These are phyloP conservation scores for Apophysomyces trapeziformis DNA, from an alignment of 371 early-diverging fungal genomes.

Conservation along the genomic window DNA sequence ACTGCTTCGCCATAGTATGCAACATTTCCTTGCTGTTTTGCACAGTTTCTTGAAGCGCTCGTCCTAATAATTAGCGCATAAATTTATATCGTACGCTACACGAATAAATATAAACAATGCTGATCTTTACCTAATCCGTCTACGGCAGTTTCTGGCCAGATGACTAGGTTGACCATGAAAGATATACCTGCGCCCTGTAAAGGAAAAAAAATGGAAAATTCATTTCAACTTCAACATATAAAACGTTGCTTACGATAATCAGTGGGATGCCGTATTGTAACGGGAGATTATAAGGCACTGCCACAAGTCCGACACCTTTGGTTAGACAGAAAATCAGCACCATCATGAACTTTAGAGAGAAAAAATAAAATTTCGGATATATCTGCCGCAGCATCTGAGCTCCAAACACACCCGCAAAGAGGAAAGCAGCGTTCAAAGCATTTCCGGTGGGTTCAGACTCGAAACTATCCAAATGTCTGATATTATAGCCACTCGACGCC, in stretches of 20 bases:
- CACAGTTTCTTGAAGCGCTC: constrained; percentile 47
- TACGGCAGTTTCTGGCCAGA: constrained; percentile 59
- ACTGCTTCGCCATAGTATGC: constrained; percentile 48
- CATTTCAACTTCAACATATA: neutral
- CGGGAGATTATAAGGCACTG: constrained; percentile 13
- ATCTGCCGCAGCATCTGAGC: constrained; percentile 30
- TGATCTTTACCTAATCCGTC: constrained; percentile 42
- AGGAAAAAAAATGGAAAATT: neutral
- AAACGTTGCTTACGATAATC: neutral
- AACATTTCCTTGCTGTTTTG: constrained; percentile 48
- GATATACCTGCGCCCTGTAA: constrained; percentile 29
- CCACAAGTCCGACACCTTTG: constrained; percentile 18
- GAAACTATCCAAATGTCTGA: constrained; percentile 19
- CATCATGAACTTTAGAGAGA: constrained; percentile 38
- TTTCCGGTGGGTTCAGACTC: constrained; percentile 19
- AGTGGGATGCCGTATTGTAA: constrained; percentile 29
- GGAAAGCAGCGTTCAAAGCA: constrained; percentile 17
- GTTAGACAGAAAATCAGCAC: constrained; percentile 26
- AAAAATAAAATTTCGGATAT: constrained; percentile 32
- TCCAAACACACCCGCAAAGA: constrained; percentile 27
- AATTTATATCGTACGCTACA: neutral
- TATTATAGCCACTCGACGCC: constrained; percentile 33
- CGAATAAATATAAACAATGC: neutral
- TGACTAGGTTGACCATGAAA: constrained; percentile 40
- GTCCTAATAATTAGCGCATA: constrained; percentile 24